Percentiles rank a stretch among this genome's conserved stretches.
Conservation (phyloP, 768 basidiomycete species). For the Russula brevipes region DNA sequence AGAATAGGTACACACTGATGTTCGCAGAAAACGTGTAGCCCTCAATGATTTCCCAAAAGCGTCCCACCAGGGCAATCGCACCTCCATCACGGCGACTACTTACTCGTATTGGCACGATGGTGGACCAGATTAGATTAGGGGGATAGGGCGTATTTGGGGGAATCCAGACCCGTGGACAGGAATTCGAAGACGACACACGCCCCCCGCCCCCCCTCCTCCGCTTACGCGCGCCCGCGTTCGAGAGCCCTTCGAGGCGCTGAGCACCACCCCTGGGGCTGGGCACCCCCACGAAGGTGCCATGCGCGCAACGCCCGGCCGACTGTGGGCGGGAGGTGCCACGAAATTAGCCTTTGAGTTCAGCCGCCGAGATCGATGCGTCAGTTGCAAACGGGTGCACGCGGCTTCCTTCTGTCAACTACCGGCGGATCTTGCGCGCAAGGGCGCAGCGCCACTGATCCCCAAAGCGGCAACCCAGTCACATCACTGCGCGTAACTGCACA, state of each 20-base stretch:
- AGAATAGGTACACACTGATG: conserved; percentile 4
- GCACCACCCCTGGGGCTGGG: not conserved
- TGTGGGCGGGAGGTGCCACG: conserved; percentile 1
- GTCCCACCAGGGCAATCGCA: conserved; percentile 15
- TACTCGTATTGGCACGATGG: conserved; percentile 14
- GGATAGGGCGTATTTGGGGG: conserved; percentile 4
- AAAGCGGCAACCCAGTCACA: conserved; percentile 12
- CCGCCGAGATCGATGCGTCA: conserved; percentile 2
- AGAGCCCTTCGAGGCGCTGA: not conserved
- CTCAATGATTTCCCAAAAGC: conserved; percentile 5
- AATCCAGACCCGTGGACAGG: not conserved
- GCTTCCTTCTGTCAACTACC: conserved; percentile 10
- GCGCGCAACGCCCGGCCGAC: not conserved
- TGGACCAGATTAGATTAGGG: conserved; percentile 13
- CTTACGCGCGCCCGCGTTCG: not conserved
- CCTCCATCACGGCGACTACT: conserved; percentile 13
- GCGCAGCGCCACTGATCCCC: conserved; percentile 19
- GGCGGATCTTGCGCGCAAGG: conserved; percentile 16
- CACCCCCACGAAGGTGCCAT: not conserved
- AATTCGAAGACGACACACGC: not conserved
- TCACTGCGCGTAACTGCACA: not conserved
- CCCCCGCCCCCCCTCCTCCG: not conserved
- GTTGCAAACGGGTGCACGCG: not conserved
- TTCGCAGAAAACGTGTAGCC: conserved; percentile 11
- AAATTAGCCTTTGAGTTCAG: conserved; percentile 9